phyloP scores from a whole-genome alignment of 2,329 filamentous ascomycete genomes.

The Apiospora rasikravindrae region DNA sequence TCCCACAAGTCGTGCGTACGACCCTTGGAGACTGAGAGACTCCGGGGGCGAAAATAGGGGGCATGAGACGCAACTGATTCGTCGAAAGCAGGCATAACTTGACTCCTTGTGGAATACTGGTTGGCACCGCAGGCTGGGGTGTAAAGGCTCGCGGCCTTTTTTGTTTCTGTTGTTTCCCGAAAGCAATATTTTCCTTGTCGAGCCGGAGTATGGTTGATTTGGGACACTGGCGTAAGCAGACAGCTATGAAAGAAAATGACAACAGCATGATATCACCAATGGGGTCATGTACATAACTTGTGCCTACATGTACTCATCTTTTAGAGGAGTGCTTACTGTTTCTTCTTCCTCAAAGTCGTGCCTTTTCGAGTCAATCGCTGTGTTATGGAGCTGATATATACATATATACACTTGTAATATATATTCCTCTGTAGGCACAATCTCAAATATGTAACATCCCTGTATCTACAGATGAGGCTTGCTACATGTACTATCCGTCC shows the following conservation, averaged over 20 bases:
- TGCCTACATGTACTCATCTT: neutral
- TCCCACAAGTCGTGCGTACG: neutral
- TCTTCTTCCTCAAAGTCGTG: neutral
- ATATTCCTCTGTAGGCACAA: neutral
- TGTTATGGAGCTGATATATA: neutral
- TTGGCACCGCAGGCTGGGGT: neutral
- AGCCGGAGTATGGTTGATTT: constrained; percentile 12
- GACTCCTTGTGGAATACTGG: neutral
- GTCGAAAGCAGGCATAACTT: neutral
- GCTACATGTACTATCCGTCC: neutral
- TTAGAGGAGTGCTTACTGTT: neutral
- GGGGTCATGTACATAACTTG: neutral
- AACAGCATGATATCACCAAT: neutral
- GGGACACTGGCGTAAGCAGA: constrained; percentile 12
- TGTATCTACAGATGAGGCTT: neutral
- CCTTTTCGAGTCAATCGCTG: no score
- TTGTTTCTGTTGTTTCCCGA: neutral
- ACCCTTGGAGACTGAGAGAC: neutral
- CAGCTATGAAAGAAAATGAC: constrained; percentile 10
- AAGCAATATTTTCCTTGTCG: neutral
- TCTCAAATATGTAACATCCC: neutral
- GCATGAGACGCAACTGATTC: neutral
- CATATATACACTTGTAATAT: neutral
- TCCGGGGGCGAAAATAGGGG: neutral
- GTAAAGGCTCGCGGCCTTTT: neutral